Evolutionary conservation across 2,329 filamentous ascomycete species (phyloP).

Genomic region (Claviceps purpurea): DNA sequence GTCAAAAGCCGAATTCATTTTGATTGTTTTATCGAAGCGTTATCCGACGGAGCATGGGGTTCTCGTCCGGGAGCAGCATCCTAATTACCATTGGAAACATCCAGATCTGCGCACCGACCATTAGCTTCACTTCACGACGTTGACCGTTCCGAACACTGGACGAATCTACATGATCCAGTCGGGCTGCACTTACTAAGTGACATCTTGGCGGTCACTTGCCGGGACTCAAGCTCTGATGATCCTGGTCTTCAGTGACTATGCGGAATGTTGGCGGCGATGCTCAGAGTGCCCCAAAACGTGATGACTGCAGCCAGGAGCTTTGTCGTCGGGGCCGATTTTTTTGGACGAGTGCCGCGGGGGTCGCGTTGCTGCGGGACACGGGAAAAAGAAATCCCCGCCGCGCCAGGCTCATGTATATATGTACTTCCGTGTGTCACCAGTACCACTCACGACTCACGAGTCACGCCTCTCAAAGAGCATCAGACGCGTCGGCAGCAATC

Average conservation of each 20-base stretch:
- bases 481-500: too few relatives aligned
- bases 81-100: constrained; percentile 60
- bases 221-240: constrained; percentile 14
- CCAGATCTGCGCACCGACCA: constrained; percentile 47
- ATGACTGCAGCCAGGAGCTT: constrained; percentile 11
- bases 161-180: too few relatives aligned
- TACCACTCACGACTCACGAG: too few relatives aligned
- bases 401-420: not conserved
- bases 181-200: constrained; percentile 23
- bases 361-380: constrained; percentile 16
- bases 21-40: not conserved
- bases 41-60: too few relatives aligned
- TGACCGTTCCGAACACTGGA: constrained; percentile 3
- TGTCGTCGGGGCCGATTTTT: constrained; percentile 20
- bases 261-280: constrained; percentile 2
- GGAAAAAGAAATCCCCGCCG: constrained; percentile 16
- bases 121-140: constrained; percentile 21
- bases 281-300: constrained; percentile 10
- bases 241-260: not conserved
- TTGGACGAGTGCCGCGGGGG: constrained; percentile 6
- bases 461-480: too few relatives aligned
- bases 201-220: constrained; percentile 20
- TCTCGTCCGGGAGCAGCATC: not conserved
- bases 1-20: not conserved
- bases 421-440: too few relatives aligned